Percentiles rank a stretch among this genome's conserved stretches.
Evolutionary conservation across 345 rosid species (phyloP).

Genomic region (Pugionium cornutum): DNA sequence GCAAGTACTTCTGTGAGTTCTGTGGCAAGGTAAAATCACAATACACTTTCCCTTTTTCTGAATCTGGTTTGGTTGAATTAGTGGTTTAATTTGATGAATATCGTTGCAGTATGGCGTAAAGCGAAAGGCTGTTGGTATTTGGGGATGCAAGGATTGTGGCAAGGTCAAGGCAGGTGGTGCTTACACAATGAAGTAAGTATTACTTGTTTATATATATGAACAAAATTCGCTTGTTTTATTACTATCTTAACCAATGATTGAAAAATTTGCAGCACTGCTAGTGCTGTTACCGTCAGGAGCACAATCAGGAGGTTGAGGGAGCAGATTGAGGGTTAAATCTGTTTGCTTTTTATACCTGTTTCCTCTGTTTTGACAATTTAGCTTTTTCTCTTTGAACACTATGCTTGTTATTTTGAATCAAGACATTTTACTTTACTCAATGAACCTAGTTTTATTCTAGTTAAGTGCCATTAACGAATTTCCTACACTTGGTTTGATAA

Average conservation of each 20-base stretch:
- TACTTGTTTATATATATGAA: no score
- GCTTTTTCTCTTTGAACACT: constrained; percentile 4
- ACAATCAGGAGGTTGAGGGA: constrained; percentile 92
- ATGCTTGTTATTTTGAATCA: constrained; percentile 10
- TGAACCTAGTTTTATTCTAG: not conserved
- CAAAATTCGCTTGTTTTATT: no score
- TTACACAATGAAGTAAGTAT: constrained; percentile 81
- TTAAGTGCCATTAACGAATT: not conserved
- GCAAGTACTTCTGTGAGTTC: constrained; percentile 81
- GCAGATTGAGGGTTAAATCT: constrained; percentile 74
- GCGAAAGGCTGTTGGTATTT: constrained; percentile 93
- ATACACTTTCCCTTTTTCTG: not conserved
- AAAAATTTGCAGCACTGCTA: constrained; percentile 56
- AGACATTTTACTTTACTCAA: constrained; percentile 16
- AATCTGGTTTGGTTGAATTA: not conserved
- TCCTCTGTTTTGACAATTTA: constrained; percentile 4
- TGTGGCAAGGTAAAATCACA: constrained; percentile 66
- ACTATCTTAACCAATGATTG: not conserved
- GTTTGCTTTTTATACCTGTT: not conserved
- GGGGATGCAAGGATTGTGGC: constrained; percentile 98
- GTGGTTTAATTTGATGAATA: not conserved
- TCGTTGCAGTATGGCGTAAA: constrained; percentile 69
- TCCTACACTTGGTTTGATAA: no score
- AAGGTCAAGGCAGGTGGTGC: constrained; percentile 97
- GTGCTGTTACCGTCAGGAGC: constrained; percentile 89